Conservation (phyloP, 164 flowering plant genomes). For the Protea cynaroides region DNA sequence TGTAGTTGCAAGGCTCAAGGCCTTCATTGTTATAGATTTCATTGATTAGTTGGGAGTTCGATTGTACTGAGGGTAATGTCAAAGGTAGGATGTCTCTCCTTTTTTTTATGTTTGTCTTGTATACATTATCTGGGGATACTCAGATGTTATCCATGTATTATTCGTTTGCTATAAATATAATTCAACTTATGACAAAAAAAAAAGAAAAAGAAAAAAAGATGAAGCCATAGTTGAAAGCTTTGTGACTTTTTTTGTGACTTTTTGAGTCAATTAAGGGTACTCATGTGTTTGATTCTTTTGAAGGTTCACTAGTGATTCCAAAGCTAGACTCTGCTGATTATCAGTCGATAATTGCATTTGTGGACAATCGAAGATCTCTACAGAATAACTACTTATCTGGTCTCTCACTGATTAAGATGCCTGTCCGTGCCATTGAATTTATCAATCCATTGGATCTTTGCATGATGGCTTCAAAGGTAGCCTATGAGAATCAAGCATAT, state of each 20-base stretch:
- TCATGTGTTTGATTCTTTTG: not conserved
- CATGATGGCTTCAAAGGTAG: constrained; percentile 41
- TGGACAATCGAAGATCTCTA: constrained; percentile 19
- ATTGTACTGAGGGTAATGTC: no score
- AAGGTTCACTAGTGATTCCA: constrained; percentile 19
- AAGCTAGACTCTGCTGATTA: constrained; percentile 2
- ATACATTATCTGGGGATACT: no score
- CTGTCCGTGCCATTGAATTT: not conserved
- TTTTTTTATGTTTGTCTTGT: no score
- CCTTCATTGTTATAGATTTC: no score
- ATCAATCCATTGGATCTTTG: constrained; percentile 18
- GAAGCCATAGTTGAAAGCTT: no score
- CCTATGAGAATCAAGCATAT: constrained; percentile 38
- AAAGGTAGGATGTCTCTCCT: no score
- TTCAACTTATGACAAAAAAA: not conserved
- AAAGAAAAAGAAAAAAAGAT: not conserved
- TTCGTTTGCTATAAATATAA: no score
- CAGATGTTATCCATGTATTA: no score
- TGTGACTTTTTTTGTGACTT: no score
- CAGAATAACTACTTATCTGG: not conserved
- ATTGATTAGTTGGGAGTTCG: no score
- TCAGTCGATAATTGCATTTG: constrained; percentile 8
- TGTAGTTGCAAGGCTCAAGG: no score
- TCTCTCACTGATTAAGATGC: not conserved
- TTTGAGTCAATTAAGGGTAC: no score